Conservation (phyloP, 106 monocot species). For the Agapanthus africanus region DNA sequence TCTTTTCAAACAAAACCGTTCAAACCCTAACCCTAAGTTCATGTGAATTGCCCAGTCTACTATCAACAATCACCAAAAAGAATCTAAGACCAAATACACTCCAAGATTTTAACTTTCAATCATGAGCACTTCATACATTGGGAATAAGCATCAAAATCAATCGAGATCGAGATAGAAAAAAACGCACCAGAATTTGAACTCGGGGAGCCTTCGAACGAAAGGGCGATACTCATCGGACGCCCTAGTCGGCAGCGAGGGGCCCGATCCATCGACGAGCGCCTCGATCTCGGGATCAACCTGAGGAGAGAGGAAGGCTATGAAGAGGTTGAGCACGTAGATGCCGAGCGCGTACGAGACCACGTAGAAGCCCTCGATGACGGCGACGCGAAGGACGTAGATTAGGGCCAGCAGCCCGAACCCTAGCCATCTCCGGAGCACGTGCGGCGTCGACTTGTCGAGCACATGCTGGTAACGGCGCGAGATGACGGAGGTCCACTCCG, state of each 20-base stretch:
- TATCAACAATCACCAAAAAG: too few relatives aligned
- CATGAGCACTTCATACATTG: too few relatives aligned
- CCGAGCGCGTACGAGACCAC: conserved; percentile 74
- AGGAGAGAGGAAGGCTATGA: conserved; percentile 81
- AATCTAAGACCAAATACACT: too few relatives aligned
- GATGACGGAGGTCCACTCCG: conserved; percentile 16
- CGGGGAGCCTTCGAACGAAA: conserved; percentile 70
- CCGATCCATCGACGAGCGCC: background rate
- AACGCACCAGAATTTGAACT: conserved; percentile 84
- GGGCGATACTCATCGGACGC: conserved; percentile 76
- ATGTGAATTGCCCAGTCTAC: too few relatives aligned
- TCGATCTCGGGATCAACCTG: conserved; percentile 47
- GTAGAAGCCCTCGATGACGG: conserved; percentile 57
- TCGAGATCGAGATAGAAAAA: too few relatives aligned
- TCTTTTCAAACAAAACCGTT: too few relatives aligned
- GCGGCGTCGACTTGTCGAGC: conserved; percentile 75
- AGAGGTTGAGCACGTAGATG: conserved; percentile 65
- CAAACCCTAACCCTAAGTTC: too few relatives aligned
- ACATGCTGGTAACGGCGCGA: conserved; percentile 64
- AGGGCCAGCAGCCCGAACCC: conserved; percentile 27
- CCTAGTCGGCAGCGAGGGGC: conserved; percentile 45
- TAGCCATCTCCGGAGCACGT: conserved; percentile 62
- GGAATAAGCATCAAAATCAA: too few relatives aligned
- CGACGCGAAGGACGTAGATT: conserved; percentile 39
- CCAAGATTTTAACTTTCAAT: too few relatives aligned